Base-by-base conservation (phyloP, 2,329 filamentous ascomycete genomes). In the Metarhizium robertsii region DNA sequence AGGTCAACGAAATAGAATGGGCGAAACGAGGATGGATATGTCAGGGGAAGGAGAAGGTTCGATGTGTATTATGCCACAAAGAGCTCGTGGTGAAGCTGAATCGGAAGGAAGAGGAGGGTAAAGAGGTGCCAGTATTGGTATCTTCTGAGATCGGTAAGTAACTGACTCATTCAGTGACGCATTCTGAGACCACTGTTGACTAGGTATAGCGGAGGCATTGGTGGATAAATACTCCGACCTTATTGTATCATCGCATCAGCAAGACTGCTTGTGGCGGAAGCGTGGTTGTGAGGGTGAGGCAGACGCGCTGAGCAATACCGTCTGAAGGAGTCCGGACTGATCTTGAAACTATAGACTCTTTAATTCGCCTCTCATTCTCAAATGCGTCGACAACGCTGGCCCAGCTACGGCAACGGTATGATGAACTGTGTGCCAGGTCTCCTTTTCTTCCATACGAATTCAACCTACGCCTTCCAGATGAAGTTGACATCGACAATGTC, bases 1-100 rank as follows among this genome's bases (percentile, higher is more conserved):
- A 78, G 38, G 85, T 97, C 62, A 90, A 84, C 66, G 94, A 97
- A 71, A 85, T 96, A 7, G 87, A 91, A 68, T 99, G 94, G 94
- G 92, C 92, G 0, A 96, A 92, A 75, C 78, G 88, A 57, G 92
- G 92, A 1, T 99, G 94, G 92, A 79, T 86, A 4, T 96, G 92
- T 64, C 84, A 87, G 49, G 87, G 87, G 62, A 84, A 85, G 60
- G 91, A 95, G 70, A 88, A 88, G 4, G 90, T 97, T 16, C 83
- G 85, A 18, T 99, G 94, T 68, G 85, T 87, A 45, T 83, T 92
- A 2, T 99, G 94, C 66, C 86, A 87, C 66, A 86, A 87, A 64
- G 88, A 95, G 63, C 77, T 96, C 45, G 81, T 94, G 4, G 88
- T 97, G 53, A 90, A 88, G 71, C 75, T 95, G 38, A 85, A 81